A percentile compares a stretch with the other conserved stretches of the same genome.
Conservation (phyloP, 495 filamentous ascomycete genomes). For the Talaromyces borbonicus region DNA sequence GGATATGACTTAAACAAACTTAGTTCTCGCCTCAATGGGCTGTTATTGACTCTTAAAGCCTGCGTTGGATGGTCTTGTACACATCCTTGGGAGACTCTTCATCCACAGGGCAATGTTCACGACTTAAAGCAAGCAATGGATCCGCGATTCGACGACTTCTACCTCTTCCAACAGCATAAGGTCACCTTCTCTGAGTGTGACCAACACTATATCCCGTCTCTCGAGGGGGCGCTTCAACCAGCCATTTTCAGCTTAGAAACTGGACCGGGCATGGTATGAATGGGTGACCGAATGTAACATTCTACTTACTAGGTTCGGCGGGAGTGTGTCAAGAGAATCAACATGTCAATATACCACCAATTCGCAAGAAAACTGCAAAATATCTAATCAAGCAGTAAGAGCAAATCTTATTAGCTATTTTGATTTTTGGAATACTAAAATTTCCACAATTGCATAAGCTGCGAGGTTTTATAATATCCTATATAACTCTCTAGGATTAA, state of each 20-base stretch:
- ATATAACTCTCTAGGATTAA: background rate
- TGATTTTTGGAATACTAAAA: background rate
- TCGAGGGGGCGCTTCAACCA: background rate
- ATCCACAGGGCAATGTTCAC: conserved; percentile 28
- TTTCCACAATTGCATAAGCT: background rate
- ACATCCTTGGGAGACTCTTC: conserved; percentile 37
- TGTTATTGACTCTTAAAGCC: conserved; percentile 43
- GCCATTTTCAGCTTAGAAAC: background rate
- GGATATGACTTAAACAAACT: conserved; percentile 18
- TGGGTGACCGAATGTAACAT: background rate
- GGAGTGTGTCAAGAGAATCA: background rate
- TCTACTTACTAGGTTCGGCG: background rate
- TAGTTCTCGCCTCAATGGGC: conserved; percentile 35
- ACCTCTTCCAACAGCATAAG: conserved; percentile 13
- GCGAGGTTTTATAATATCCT: background rate
- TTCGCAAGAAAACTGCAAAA: background rate
- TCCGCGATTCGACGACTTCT: conserved; percentile 40
- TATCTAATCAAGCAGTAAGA: background rate
- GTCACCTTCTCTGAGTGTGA: background rate
- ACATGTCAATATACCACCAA: background rate
- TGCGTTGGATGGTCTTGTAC: conserved; percentile 36
- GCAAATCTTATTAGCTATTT: background rate
- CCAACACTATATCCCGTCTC: background rate
- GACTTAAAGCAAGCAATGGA: conserved; percentile 20
- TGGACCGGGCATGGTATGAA: background rate